Percentiles rank a stretch among this genome's conserved stretches.
phyloP scores from a whole-genome alignment of 169 alveolate species.

The Plasmodium relictum region DNA sequence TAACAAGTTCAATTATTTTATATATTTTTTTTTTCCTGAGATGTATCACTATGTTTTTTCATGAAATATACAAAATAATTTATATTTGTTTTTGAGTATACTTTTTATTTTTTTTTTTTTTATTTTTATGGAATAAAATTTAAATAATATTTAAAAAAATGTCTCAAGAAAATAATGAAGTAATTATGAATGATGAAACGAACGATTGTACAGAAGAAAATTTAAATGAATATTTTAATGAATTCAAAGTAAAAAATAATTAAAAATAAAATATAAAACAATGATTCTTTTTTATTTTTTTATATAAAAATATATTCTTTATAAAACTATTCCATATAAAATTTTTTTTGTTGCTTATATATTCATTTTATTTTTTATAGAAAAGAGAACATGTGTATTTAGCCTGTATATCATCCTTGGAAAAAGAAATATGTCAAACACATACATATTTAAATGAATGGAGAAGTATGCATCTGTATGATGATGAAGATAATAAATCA shows the following conservation, averaged over 20 bases:
- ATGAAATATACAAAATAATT: not conserved
- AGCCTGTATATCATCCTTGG: constrained; percentile 64
- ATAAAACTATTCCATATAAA: not conserved
- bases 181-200: constrained; percentile 31
- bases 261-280: too few species aligned
- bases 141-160: constrained; percentile 22
- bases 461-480: constrained; percentile 73
- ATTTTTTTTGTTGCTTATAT: not conserved
- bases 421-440: constrained; percentile 55
- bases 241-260: constrained; percentile 35
- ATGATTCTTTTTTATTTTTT: not conserved
- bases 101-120: constrained; percentile 24
- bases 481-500: constrained; percentile 59
- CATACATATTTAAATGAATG: constrained; percentile 68
- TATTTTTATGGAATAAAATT: constrained; percentile 31
- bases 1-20: too few species aligned
- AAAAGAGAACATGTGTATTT: constrained; percentile 70
- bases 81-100: not conserved
- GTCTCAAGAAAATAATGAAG: constrained; percentile 54
- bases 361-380: not conserved
- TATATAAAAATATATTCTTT: too few species aligned
- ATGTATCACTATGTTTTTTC: constrained; percentile 5
- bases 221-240: constrained; percentile 30
- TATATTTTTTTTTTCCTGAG: not conserved
- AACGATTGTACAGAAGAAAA: constrained; percentile 39